Base-by-base conservation (phyloP, 2,329 filamentous ascomycete genomes). In the Calonectria crousiana region DNA sequence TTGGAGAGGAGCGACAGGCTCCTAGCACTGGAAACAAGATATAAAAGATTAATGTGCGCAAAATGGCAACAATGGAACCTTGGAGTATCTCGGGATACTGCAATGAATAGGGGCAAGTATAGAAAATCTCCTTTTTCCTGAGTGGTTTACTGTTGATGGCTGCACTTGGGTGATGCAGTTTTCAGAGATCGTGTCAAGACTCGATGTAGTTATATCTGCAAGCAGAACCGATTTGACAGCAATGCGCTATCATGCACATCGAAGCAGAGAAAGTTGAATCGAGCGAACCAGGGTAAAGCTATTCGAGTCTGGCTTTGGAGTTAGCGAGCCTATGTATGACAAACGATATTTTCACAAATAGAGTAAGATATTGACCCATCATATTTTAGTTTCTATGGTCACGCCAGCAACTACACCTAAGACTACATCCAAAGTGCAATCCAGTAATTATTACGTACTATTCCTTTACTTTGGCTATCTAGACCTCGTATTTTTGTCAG, bases 1-100 rank as follows among this genome's bases (percentile, higher is more conserved):
- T 85, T 71, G 81, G 81, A 36, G 83, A 84, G 28, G 82, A 84
- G 53, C 83, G 80, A 76, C 73, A 76, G 30, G 74, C 78, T 13
- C 69, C 80, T 14, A 77, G 81, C 2, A 77, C 76, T 49, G 65
- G 80, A 38, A 78, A 73, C 71, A 85, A 85, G 75, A 78, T 79
- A 64, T 85, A 79, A 78, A 60, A 9, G 34, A 34, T 49, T 16
- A 9, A 14, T 36, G 28, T 30, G 20, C 13, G 18, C 9, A 34
- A 65, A 20, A 16, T 49, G 26, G 28, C 18, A 13, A 9, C 8
- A 13, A 20, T 23, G 10, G 41, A 65, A 65, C 32, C 11, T 23
- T n/a, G 36, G 20, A n/a, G 32, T 30, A 58, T 58, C 53, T 36
- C 30, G 6, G 32, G 41, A 49, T 20, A 47, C 47, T 34, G 20